phyloP scores from a whole-genome alignment of 306 rosid species.

The Carpinus viminea region DNA sequence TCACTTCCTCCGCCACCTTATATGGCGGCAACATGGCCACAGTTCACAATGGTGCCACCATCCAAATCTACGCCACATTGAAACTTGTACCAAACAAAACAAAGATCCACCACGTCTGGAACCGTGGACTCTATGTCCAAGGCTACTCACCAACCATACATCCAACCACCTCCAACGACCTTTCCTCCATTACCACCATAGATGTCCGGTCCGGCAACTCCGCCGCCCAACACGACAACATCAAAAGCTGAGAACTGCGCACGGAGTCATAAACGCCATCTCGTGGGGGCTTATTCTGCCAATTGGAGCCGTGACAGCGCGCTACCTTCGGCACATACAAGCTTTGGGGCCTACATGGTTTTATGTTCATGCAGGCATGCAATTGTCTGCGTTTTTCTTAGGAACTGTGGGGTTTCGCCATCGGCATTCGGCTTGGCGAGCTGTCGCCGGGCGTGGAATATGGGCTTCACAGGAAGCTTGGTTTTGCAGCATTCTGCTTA shows the following conservation, averaged over 20 bases:
- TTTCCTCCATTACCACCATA: slow-evolving; percentile 68
- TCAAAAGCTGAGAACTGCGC: slow-evolving; percentile 46
- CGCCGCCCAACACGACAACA: slow-evolving; percentile 37
- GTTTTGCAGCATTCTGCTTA: slow-evolving; percentile 61
- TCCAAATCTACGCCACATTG: slow-evolving; percentile 70
- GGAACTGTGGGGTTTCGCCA: slow-evolving; percentile 75
- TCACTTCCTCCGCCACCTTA: slow-evolving; percentile 68
- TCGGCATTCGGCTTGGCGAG: slow-evolving; percentile 68
- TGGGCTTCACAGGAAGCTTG: slow-evolving; percentile 75
- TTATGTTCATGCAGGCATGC: slow-evolving; percentile 76
- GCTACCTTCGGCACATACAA: slow-evolving; percentile 72
- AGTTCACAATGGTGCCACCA: slow-evolving; percentile 66
- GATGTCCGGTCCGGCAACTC: slow-evolving; percentile 71
- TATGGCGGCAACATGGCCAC: slow-evolving; percentile 81
- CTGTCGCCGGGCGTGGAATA: slow-evolving; percentile 77
- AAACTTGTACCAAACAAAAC: slow-evolving; percentile 67
- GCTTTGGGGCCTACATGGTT: slow-evolving; percentile 82
- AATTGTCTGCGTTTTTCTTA: slow-evolving; percentile 56
- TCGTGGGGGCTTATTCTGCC: slow-evolving; percentile 86
- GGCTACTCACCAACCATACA: slow-evolving; percentile 97
- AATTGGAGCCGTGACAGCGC: slow-evolving; percentile 74
- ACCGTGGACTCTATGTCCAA: slow-evolving; percentile 92
- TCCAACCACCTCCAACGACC: slow-evolving; percentile 70
- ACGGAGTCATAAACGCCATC: slow-evolving; percentile 69
- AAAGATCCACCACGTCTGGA: slow-evolving; percentile 75